A percentile compares a stretch with the other conserved stretches of the same genome.
phyloP scores from a whole-genome alignment of 129 eudicot species.

The Chrysanthemum makinoi region DNA sequence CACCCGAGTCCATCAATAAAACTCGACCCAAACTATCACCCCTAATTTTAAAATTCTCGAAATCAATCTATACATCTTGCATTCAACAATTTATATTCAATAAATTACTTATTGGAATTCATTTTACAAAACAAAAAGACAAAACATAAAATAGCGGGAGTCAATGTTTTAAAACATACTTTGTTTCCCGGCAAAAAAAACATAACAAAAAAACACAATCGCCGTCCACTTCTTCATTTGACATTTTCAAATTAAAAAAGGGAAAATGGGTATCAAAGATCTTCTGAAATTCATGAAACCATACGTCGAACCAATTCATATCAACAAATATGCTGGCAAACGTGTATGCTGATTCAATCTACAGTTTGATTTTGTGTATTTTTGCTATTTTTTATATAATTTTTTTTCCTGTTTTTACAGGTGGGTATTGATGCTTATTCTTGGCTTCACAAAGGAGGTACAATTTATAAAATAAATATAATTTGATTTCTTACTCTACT shows the following conservation, averaged over 20 bases:
- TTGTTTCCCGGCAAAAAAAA: slow-evolving; percentile 18
- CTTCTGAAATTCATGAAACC: slow-evolving; percentile 84
- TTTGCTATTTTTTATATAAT: background rate
- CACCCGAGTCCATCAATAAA: too few species aligned
- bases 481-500: too few species aligned
- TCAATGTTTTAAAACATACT: slow-evolving; percentile 3
- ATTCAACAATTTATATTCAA: too few species aligned
- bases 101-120: too few species aligned
- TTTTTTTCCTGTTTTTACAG: slow-evolving; percentile 29
- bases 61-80: too few species aligned
- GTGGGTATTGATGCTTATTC: slow-evolving; percentile 94
- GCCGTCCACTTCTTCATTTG: slow-evolving; percentile 10
- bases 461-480: background rate
- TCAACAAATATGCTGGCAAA: slow-evolving; percentile 76
- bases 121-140: too few species aligned
- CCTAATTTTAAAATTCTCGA: too few species aligned
- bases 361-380: background rate
- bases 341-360: slow-evolving; percentile 36
- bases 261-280: slow-evolving; percentile 84
- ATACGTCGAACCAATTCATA: slow-evolving; percentile 71
- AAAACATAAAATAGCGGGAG: slow-evolving; percentile 19
- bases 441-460: slow-evolving; percentile 98
- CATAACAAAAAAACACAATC: background rate
- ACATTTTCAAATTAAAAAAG: background rate
- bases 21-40: too few species aligned